phyloP scores from a whole-genome alignment of 352 stramenopile species.

The Phytophthora citricola region DNA sequence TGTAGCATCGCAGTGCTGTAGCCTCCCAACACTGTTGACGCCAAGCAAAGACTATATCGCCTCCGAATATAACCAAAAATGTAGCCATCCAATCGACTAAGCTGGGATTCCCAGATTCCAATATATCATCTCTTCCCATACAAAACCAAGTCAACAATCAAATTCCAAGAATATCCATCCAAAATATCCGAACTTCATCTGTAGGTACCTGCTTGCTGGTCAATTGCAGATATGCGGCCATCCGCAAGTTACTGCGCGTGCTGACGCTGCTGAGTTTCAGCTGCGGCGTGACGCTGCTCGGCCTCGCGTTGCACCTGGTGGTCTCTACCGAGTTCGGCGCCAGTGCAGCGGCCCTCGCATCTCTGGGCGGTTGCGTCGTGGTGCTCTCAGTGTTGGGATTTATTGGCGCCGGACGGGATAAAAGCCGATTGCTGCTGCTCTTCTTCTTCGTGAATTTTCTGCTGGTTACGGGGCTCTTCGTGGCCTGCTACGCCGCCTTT shows the following conservation, averaged over 20 bases:
- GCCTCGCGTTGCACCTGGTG: constrained; percentile 61
- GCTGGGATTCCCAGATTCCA: not conserved
- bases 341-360: constrained; percentile 55
- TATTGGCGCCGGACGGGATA: constrained; percentile 66
- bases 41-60: no score
- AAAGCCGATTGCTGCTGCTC: constrained; percentile 68
- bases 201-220: not conserved
- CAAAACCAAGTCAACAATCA: not conserved
- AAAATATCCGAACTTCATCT: constrained; percentile 7
- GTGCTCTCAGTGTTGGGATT: constrained; percentile 70
- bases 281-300: constrained; percentile 56
- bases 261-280: constrained; percentile 66
- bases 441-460: constrained; percentile 85
- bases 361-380: constrained; percentile 51
- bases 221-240: constrained; percentile 52
- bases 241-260: constrained; percentile 69
- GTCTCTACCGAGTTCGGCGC: constrained; percentile 53
- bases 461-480: constrained; percentile 64
- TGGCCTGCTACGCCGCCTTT: constrained; percentile 69
- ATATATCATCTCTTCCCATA: constrained; percentile 15
- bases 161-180: constrained; percentile 15
- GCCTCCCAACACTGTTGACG: not conserved
- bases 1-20: not conserved
- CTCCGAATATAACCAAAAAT: not conserved
- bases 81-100: constrained; percentile 8